Evolutionary conservation across 2,329 filamentous ascomycete genomes (phyloP).

Genomic region (Mariannaea elegans): DNA sequence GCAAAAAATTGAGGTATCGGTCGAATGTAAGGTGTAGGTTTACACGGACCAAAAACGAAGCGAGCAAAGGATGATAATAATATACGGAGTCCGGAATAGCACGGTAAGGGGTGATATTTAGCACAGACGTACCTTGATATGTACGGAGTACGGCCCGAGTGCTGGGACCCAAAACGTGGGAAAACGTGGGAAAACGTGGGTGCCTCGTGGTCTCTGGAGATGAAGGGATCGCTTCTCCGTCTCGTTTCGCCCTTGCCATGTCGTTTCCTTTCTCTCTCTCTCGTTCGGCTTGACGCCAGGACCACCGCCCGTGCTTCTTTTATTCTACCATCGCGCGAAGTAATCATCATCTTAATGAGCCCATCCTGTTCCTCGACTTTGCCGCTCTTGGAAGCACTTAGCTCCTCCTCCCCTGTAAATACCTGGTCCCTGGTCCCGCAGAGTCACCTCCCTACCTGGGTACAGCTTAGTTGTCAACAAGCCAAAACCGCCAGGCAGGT

Average conservation of each 20-base stretch:
- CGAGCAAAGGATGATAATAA: background rate
- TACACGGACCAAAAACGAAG: conserved; percentile 3
- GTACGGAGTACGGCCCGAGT: background rate
- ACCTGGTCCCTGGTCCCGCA: conserved; percentile 3
- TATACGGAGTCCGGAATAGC: background rate
- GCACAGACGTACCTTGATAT: background rate
- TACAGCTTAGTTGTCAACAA: background rate
- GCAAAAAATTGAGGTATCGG: background rate
- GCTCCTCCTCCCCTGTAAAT: background rate
- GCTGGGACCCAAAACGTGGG: conserved; percentile 2
- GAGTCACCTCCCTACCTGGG: conserved; percentile 12
- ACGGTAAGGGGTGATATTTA: background rate
- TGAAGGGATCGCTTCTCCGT: conserved; percentile 16
- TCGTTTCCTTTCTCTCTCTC: background rate
- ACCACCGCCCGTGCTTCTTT: background rate
- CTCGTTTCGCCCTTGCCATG: background rate
- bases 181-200: conserved; percentile 24
- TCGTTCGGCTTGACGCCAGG: background rate
- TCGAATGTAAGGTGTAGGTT: background rate
- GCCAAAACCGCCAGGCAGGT: background rate
- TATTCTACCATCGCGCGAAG: background rate
- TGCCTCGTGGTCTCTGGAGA: conserved; percentile 23
- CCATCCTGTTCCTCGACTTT: conserved; percentile 17
- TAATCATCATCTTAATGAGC: conserved; percentile 16
- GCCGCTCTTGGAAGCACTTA: conserved; percentile 5